These are phyloP conservation scores for Rhodamnia argentea DNA, from an alignment of 345 rosid genomes.

Conservation along the genomic window DNA sequence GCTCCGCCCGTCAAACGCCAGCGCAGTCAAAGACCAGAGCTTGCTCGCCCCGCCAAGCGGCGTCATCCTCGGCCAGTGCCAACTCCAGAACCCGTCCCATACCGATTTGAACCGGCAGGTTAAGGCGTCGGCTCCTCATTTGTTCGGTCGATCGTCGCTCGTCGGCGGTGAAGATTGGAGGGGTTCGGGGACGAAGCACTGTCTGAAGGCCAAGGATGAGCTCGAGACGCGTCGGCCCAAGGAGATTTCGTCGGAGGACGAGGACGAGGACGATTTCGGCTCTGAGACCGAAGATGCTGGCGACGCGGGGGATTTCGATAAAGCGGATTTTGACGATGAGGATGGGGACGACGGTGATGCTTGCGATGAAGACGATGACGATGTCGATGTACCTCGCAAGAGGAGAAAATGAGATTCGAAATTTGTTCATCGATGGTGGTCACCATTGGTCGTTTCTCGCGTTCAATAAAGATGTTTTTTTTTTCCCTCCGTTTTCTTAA, in stretches of 20 bases:
- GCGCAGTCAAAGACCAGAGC: not conserved
- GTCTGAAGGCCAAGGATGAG: not conserved
- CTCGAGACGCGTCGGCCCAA: not conserved
- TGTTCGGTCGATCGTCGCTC: not conserved
- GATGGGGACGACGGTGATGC: not conserved
- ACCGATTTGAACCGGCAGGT: not conserved
- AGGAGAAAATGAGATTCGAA: not conserved
- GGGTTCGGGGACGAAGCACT: fast-evolving
- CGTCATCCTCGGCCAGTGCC: not conserved
- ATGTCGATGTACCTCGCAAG: not conserved
- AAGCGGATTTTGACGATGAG: not conserved
- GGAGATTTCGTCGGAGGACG: not conserved
- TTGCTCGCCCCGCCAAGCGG: not conserved
- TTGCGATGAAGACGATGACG: not conserved
- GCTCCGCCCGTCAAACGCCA: not conserved
- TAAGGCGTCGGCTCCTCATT: not conserved
- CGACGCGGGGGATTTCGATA: not conserved
- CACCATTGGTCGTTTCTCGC: not conserved
- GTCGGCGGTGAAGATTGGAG: not conserved
- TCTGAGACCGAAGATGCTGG: not conserved
- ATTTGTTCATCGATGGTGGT: not conserved
- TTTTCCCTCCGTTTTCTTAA: no score
- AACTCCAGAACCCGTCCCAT: not conserved
- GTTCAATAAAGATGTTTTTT: no score
- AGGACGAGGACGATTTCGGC: not conserved